Evolutionary conservation across 305 asterid species (phyloP), one percentile per base, ranked within the genome.

Genomic region (Fraxinus paxiana): DNA sequence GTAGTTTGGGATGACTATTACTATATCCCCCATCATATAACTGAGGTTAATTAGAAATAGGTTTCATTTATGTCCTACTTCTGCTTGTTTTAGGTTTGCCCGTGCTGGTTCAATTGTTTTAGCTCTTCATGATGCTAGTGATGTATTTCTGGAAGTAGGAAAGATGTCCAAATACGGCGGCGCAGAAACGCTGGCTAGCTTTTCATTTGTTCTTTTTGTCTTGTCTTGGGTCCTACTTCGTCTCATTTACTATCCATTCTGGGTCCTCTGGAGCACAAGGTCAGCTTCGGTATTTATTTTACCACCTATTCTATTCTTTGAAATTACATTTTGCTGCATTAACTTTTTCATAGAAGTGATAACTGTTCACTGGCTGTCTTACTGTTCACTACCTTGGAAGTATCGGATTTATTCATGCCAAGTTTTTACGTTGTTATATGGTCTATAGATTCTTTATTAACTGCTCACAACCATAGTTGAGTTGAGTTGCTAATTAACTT

Each of bases 91-190:
- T 91, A 95, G 99, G 87, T 94, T 94, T 91, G 96, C 89, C 41
- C 97, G 98, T 33, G 95, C 80, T 5, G 99, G 99, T 77, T 92
- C 99, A 6, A 79, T 94, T 63, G 89, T 94, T 82, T 88, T 95
- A 83, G 98, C 99, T 73, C 95, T 95, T 82, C 99, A 95, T 79
- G 99, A 95, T 89, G 99, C 94, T 43, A 91, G 93, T 12, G 99
- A 95, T 84, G 86, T 94, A 43, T 93, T 95, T 82, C 90, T 95
- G 63, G 99, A 94, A 89, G 84, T 92, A 3, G 99, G 96, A 43
- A 95, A 95, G 90, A 95, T 95, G 98, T 95, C 99, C 51, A 95
- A 94, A 86, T 95, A 95, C 89, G 88, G 98, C 54, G 97, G 98
- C 0, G 93, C 94, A 4, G 99, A 94, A 85, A 71, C 88, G 48